Evolutionary conservation across 2,329 filamentous ascomycete genomes (phyloP), one percentile per base, ranked within the genome.

Genomic region (Stenocarpella maydis): DNA sequence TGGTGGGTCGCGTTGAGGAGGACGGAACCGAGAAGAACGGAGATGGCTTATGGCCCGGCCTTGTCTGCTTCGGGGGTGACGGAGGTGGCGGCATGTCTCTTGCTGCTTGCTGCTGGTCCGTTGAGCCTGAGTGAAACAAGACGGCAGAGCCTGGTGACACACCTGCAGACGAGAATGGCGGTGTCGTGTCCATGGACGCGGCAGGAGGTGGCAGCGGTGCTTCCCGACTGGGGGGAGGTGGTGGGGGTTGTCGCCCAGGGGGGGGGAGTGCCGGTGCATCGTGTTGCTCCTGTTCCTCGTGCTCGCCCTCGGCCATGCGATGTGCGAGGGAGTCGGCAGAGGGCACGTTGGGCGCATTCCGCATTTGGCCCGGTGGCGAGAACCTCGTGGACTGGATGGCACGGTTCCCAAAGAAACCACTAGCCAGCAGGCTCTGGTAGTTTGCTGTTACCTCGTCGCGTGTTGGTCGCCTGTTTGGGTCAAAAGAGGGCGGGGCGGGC

Each of bases 331-430:
- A 68, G 12, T 49, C 41, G 26, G 28, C 39, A 12, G 49, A 31
- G 5, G 58, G 47, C 47, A 47, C 34, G 34, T 39, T 65, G 24
- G 43, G 37, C 15, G 49, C 52, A 26, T 70, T 39, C 28, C 24
- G 49, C 37, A 43, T 65, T 9, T 53, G 61, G 47, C 70, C 68
- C 15, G 74, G 77, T 26, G 76, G 75, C 1, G 80, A 84, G 74
- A 85, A 85, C 4, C 87, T 81, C 1, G 85, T 87, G 5, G 86
- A 87, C 71, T 86, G 84, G 71, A 88, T 88, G 65, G 87, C 86
- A 71, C 88, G 86, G 28, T 84, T 80, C 55, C 84, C 81, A 76
- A 89, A 89, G 82, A 89, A 89, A 70, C 87, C 87, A 7, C 83
- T 83, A 2, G 85, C 83, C 73, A 89, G 81, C 68, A 89, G 82